Conservation (phyloP, 345 rosid genomes). For the Gynandropsis gynandra region DNA sequence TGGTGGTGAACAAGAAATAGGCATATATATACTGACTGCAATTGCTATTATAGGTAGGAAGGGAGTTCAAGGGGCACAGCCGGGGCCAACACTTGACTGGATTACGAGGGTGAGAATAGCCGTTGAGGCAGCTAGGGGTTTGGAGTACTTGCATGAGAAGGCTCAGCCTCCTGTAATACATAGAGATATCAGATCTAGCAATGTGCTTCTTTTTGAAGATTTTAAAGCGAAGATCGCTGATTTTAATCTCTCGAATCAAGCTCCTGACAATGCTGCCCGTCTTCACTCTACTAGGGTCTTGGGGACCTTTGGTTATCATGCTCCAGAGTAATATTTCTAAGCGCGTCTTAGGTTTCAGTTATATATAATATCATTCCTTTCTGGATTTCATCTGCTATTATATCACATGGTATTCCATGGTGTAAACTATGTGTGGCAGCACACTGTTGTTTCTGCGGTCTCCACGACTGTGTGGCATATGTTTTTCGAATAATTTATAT, state of each 20-base stretch:
- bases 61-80: conserved; percentile 99
- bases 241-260: conserved; percentile 93
- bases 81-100: conserved; percentile 99
- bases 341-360: not conserved
- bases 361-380: not conserved
- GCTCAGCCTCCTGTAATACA: conserved; percentile 79
- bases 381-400: not conserved
- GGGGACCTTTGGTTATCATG: conserved; percentile 98
- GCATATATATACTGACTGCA: not conserved
- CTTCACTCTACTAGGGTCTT: conserved; percentile 98
- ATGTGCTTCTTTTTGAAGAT: conserved; percentile 90
- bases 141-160: conserved; percentile 94
- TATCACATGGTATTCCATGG: no score
- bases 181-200: conserved; percentile 96
- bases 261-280: conserved; percentile 99
- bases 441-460: no score
- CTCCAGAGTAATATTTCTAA: conserved; percentile 74
- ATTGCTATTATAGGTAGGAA: conserved; percentile 63
- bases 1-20: not conserved
- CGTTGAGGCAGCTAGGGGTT: conserved; percentile 94
- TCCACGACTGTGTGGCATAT: no score
- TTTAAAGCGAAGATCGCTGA: conserved; percentile 93
- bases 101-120: conserved; percentile 87
- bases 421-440: no score
- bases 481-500: no score